Evolutionary conservation across 176 grass and related monocot genomes (phyloP).

Genomic region (Metroxylon sagu): DNA sequence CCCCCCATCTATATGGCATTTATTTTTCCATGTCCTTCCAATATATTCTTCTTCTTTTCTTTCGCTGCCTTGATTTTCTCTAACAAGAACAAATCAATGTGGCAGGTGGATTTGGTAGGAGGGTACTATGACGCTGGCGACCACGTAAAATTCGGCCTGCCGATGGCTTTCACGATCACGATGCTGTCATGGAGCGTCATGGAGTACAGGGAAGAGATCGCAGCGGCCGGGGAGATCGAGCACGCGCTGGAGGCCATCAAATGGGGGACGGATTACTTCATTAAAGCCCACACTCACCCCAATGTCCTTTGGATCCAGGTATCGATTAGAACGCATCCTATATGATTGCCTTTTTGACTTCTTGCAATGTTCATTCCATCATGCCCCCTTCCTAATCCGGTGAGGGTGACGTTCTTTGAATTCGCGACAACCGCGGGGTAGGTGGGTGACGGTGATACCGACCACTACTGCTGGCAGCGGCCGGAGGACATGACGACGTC

Average conservation of each 20-base stretch:
- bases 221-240: slow-evolving; percentile 35
- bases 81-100: neutral
- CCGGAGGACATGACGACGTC: slow-evolving; percentile 84
- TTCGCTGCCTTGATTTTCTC: neutral
- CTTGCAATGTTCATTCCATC: too few relatives aligned
- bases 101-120: slow-evolving; percentile 67
- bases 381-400: too few relatives aligned
- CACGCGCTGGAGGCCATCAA: slow-evolving; percentile 74
- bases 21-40: too few relatives aligned
- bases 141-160: slow-evolving; percentile 91
- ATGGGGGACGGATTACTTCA: slow-evolving; percentile 85
- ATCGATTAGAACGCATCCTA: neutral
- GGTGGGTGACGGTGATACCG: slow-evolving; percentile 58
- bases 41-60: neutral
- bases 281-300: slow-evolving; percentile 63
- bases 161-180: slow-evolving; percentile 82
- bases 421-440: neutral
- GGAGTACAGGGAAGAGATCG: slow-evolving; percentile 44
- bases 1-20: too few relatives aligned
- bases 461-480: slow-evolving; percentile 70
- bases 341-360: too few relatives aligned
- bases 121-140: slow-evolving; percentile 92
- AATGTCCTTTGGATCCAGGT: slow-evolving; percentile 67
- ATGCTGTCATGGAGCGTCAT: slow-evolving; percentile 64
- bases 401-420: too few relatives aligned